Base-by-base conservation (phyloP, 78 protist species). In the Dictyostelium citrinum region DNA sequence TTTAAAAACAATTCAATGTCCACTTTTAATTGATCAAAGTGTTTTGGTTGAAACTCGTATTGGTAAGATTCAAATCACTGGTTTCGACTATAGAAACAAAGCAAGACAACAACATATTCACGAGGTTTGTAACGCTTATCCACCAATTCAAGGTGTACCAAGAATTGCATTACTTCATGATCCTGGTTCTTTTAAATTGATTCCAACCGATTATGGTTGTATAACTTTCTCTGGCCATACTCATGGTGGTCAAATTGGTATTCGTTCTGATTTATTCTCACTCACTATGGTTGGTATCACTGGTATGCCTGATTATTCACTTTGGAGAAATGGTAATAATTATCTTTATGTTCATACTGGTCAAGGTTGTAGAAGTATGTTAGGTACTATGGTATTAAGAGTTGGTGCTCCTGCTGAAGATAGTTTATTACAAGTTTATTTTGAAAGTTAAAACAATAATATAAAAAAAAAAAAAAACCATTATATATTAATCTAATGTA, bases 201-300 rank as follows among this genome's bases (percentile, higher is more conserved):
- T 95, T 60, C 95, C 95, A 31, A 9, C 12, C 4, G 97, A 95
- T 17, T 76, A 95, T 58, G 78, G 82, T 20, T 29, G 81, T 55
- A 11, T 85, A 0, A 84, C 85, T n/a, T 84, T 92, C 22, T 76
- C 91, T 20, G 97, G 97, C 6, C 97, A 95, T 27, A 86, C 95
- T 5, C 97, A 95, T 64, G 97, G 97, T 58, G 96, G 96, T 76
- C 95, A 95, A 41, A 88, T 95, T 67, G 97, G 97, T n/a, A 55
- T 55, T 55, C 64, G 64, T 55, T 55, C 64, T 2, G 64, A 55
- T 55, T 41, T 90, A 24, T 29, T 35, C 43, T 91, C 81, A 29
- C 37, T 78, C 0, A 71, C 61, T 3, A 27, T 78, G 14, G 90
- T 81, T 29, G 46, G 80, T 51, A 6, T 94, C 7, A 29, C 79